These are phyloP conservation scores for Fennellomyces sp. DNA, from an alignment of 371 early-diverging fungal genomes.

Conservation along the genomic window DNA sequence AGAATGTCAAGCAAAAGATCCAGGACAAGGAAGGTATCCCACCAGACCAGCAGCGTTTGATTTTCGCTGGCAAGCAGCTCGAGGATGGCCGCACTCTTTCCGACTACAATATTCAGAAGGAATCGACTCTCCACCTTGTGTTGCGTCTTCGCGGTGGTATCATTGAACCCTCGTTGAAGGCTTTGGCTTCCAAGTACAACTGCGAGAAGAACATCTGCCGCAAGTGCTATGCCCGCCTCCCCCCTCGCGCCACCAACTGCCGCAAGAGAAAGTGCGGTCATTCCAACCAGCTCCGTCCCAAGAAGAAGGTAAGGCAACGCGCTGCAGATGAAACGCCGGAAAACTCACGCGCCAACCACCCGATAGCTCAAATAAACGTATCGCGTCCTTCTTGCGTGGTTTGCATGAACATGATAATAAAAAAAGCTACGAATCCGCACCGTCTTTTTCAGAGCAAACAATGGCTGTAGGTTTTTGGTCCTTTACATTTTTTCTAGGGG, in stretches of 20 bases:
- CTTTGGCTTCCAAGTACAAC: conserved; percentile 98
- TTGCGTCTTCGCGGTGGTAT: conserved; percentile 97
- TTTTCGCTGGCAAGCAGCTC: conserved; percentile 99
- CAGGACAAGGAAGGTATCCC: conserved; percentile 99
- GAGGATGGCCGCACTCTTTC: conserved; percentile 95
- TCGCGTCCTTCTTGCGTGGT: conserved; percentile 3
- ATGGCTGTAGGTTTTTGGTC: neutral
- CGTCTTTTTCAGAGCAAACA: neutral
- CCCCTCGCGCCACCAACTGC: conserved; percentile 99
- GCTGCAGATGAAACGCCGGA: neutral
- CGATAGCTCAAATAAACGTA: conserved; percentile 41
- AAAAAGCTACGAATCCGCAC: too few species aligned
- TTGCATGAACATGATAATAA: neutral
- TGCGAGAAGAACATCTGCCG: conserved; percentile 99
- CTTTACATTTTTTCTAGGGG: conserved; percentile 7
- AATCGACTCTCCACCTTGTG: conserved; percentile 98
- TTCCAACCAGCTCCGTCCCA: conserved; percentile 98
- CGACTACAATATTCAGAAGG: conserved; percentile 94
- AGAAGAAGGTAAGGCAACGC: conserved; percentile 77
- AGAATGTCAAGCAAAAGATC: conserved; percentile 93
- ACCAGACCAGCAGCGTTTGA: conserved; percentile 99
- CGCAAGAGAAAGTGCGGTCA: conserved; percentile 99
- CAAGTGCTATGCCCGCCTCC: conserved; percentile 99
- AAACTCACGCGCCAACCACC: neutral
- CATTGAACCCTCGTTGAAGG: conserved; percentile 97